Evolutionary conservation across 805 yeast species (phyloP), one percentile per base, ranked within the genome.

Genomic region (Ogataea glucozyma): DNA sequence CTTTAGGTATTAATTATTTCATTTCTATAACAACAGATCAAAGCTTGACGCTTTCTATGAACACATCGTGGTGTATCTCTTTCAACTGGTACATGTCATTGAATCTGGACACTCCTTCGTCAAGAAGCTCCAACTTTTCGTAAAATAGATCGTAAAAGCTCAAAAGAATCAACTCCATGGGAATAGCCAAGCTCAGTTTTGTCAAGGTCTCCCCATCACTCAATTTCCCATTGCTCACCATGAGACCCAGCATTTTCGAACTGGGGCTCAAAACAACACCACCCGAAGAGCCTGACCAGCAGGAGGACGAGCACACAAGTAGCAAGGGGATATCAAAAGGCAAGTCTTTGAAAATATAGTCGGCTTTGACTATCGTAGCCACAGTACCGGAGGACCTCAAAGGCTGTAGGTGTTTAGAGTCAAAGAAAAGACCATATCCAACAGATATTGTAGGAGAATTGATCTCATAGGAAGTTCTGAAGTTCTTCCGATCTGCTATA

Each of bases 261-360:
- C 13, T 10, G 1, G 17, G 12, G 6, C 38, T 36, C 31, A 70
- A 64, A 3, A 73, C 52, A 0, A 73, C 76, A 0, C 78, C 78
- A 0, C 79, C 79, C 1, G 75, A 69, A 4, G 78, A 72, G 1
- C 79, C 79, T 41, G 72, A 69, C 78, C 78, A 74, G 51, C 76
- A 73, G 7, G 72, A 60, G 0, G 75, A 60, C 0, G 76, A 68
- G 1, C 72, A 56, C 0, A 71, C 52, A 2, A 70, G 51, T 43
- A 72, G 29, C 3, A 47, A 38, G 0, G 52, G 48, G 4, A 51
- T 24, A 3, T 24, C 24, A 14, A 36, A 30, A 3, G 38, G 29
- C 12, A 40, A 44, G 3, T 39, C 39, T 6, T 10, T 38, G 43
- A 42, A 60, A 19, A 27, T 10, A 1, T 38, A 29, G 9, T 32